phyloP scores from a whole-genome alignment of 441 rosid genomes.

The Pelargonium exstipulatum region DNA sequence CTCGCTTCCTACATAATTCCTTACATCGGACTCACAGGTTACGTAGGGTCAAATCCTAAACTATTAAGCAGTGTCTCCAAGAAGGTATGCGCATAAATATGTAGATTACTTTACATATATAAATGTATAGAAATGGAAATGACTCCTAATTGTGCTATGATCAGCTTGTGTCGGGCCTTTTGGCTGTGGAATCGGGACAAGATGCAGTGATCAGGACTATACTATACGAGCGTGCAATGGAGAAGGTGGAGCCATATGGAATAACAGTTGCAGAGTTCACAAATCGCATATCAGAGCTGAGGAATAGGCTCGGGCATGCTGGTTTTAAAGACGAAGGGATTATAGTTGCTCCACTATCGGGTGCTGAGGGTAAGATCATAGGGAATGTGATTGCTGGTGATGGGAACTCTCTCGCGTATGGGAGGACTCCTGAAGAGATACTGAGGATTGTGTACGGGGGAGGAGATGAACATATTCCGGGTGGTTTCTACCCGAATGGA shows the following conservation, averaged over 20 bases:
- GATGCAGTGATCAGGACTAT: conserved; percentile 68
- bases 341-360: conserved; percentile 28
- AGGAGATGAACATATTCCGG: conserved; percentile 54
- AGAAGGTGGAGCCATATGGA: conserved; percentile 45
- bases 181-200: conserved; percentile 80
- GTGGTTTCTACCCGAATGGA: conserved; percentile 77
- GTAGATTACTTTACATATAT: neutral
- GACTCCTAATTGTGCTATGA: neutral
- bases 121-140: neutral
- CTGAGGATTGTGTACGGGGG: conserved; percentile 64
- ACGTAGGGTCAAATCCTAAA: conserved; percentile 68
- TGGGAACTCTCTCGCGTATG: conserved; percentile 37
- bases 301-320: conserved; percentile 45
- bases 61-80: conserved; percentile 40
- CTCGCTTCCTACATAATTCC: conserved; percentile 71
- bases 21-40: conserved; percentile 79
- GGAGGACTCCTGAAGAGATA: conserved; percentile 60
- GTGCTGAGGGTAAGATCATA: conserved; percentile 43
- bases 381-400: conserved; percentile 73
- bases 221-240: conserved; percentile 36
- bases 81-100: conserved; percentile 30
- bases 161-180: conserved; percentile 72
- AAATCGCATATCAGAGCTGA: conserved; percentile 42
- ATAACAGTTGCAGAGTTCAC: conserved; percentile 65
- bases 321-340: conserved; percentile 74